Evolutionary conservation across 805 yeast species (phyloP), one percentile per base, ranked within the genome.

Genomic region (Pichia nanzhaoensis): DNA sequence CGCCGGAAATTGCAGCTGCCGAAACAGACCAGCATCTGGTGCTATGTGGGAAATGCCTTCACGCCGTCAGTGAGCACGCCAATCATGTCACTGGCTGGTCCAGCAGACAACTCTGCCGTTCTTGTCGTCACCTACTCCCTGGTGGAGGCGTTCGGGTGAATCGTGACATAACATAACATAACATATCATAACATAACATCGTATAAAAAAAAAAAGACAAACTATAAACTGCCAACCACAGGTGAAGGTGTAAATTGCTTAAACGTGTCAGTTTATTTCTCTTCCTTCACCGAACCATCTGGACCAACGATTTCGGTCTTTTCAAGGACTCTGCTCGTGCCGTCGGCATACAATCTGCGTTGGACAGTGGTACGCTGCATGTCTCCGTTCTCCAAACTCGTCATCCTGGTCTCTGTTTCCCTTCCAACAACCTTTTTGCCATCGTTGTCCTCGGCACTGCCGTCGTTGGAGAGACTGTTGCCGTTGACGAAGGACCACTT

Each of bases 1-100:
- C 5, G 69, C 75, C 40, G 64, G 71, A 3, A 73, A 78, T 1
- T 57, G 10, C 28, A 24, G 10, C 28, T 24, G 10, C 28, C 28
- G 28, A 24, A 24, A 24, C 28, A 24, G 10, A 24, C 28, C 28
- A 24, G 9, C 10, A 10, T 70, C 3, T 69, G 69, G 48, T 69
- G 74, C 49, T 73, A 73, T 47, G 52, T 73, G 17, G 71, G 70
- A 40, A 72, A 70, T 50, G 70, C 75, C 3, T 67, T 73, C 41
- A 59, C 69, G 4, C 77, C 77, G 3, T 60, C 69, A 20, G 71
- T 71, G 0, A 75, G 71, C 51, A 75, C 71, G 43, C 60, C 57
- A 14, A 18, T 39, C 3, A 20, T 18, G 10, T 22, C 34, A 3
- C 21, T 39, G 28, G 19, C 41, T 16, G 22, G 65, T 36, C 49